A percentile compares a stretch with the other conserved stretches of the same genome.
Evolutionary conservation across 768 basidiomycete genomes (phyloP).

Genomic region (Termitomyces sp.): DNA sequence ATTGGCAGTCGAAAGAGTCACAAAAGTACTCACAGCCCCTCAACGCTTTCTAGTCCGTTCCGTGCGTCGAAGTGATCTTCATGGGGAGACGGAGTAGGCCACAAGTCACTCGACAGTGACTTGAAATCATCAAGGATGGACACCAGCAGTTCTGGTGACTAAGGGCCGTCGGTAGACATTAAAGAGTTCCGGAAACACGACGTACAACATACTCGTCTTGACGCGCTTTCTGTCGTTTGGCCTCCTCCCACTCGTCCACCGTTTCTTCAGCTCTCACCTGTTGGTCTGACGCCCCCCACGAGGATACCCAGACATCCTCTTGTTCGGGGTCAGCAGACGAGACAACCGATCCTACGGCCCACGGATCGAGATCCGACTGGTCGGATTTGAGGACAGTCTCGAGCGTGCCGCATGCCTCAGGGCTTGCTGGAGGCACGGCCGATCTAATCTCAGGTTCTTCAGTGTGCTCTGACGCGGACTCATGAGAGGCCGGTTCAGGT

Average conservation of each 20-base stretch:
- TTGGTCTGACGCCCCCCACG: constrained; percentile 31
- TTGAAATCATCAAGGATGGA: constrained; percentile 50
- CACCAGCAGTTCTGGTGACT: constrained; percentile 69
- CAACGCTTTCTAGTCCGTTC: constrained; percentile 41
- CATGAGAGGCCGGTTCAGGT: not conserved
- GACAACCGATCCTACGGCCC: constrained; percentile 25
- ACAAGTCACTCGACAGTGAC: constrained; percentile 46
- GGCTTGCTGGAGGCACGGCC: constrained; percentile 27
- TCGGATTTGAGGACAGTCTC: constrained; percentile 38
- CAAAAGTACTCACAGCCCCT: constrained; percentile 51
- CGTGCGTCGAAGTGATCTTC: constrained; percentile 17
- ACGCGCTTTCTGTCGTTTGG: constrained; percentile 50
- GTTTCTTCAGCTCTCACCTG: constrained; percentile 9
- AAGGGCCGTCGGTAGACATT: constrained; percentile 13
- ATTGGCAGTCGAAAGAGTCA: not conserved
- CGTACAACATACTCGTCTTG: constrained; percentile 64
- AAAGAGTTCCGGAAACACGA: constrained; percentile 14
- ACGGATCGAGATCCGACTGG: constrained; percentile 26
- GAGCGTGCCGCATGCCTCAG: constrained; percentile 58
- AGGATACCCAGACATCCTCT: constrained; percentile 33
- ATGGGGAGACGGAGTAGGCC: constrained; percentile 27
- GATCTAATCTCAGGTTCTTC: constrained; percentile 1
- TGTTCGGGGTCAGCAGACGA: constrained; percentile 12
- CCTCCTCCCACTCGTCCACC: constrained; percentile 65
- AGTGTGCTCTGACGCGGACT: not conserved